These are phyloP conservation scores for Haematococcus sp. DNA, from an alignment of 139 green algal genomes.

Conservation along the genomic window DNA sequence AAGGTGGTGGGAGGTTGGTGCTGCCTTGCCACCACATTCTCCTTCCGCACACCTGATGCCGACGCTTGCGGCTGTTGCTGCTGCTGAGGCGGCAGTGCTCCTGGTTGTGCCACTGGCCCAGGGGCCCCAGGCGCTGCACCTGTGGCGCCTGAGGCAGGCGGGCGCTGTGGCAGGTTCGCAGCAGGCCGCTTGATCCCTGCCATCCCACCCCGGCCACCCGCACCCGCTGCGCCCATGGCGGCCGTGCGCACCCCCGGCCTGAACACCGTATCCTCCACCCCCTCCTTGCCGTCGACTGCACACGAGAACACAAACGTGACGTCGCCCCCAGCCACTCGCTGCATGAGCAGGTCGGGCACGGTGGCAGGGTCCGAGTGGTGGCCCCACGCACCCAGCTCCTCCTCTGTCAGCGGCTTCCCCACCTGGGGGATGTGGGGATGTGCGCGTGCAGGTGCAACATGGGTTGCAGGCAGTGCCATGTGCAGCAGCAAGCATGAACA, in stretches of 20 bases:
- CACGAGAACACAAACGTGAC: constrained; percentile 92
- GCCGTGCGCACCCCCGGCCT: not conserved
- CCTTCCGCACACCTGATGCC: too few relatives aligned
- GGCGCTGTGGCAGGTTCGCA: too few relatives aligned
- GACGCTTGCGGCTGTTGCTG: too few relatives aligned
- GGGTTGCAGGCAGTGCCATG: not conserved
- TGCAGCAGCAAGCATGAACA: not conserved
- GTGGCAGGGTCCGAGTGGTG: constrained; percentile 76
- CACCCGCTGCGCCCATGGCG: too few relatives aligned
- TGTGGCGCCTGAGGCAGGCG: too few relatives aligned
- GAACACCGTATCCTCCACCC: constrained; percentile 12
- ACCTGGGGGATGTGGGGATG: constrained; percentile 50
- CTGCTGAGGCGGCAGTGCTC: too few relatives aligned
- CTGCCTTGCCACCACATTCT: too few relatives aligned
- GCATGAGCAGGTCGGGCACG: constrained; percentile 79
- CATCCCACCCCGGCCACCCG: too few relatives aligned
- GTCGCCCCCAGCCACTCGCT: constrained; percentile 39
- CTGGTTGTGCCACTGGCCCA: too few relatives aligned
- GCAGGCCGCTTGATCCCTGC: too few relatives aligned
- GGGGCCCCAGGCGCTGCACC: too few relatives aligned
- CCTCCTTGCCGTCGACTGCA: constrained; percentile 52
- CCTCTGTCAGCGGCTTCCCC: constrained; percentile 76
- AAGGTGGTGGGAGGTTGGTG: too few relatives aligned
- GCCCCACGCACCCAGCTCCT: constrained; percentile 89
- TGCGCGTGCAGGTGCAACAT: not conserved